Conservation (phyloP, 2,329 filamentous ascomycete species). For the Cladosporium sp. region DNA sequence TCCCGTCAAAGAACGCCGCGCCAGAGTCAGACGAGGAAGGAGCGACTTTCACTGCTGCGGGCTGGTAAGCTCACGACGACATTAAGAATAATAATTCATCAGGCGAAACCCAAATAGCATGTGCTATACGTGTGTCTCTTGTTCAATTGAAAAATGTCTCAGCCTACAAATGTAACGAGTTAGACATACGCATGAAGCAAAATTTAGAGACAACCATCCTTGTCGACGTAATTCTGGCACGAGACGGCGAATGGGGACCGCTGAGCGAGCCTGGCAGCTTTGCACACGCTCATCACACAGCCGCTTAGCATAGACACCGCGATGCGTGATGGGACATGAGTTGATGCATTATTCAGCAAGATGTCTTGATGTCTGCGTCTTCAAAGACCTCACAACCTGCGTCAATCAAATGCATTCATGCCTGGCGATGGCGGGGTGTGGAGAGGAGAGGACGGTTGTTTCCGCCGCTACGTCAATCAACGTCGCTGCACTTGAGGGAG, state of each 20-base stretch:
- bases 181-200: neutral
- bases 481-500: conserved; percentile 11
- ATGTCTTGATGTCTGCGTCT: neutral
- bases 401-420: neutral
- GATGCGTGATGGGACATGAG: neutral
- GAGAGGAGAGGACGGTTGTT: neutral
- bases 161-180: neutral
- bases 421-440: conserved; percentile 5
- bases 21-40: neutral
- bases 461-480: conserved; percentile 12
- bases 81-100: too few species aligned
- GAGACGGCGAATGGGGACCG: neutral
- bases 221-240: neutral
- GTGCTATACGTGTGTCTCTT: neutral
- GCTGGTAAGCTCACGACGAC: too few species aligned
- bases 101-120: too few species aligned
- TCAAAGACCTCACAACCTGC: neutral
- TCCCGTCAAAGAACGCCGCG: neutral
- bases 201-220: neutral
- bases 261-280: neutral
- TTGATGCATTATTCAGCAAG: neutral
- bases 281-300: neutral
- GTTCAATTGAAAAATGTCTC: neutral
- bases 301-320: neutral
- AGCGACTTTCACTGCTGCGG: conserved; percentile 1